These are phyloP conservation scores for Ganoderma resinaceum DNA, from an alignment of 1,284 basidiomycete genomes.

Conservation along the genomic window DNA sequence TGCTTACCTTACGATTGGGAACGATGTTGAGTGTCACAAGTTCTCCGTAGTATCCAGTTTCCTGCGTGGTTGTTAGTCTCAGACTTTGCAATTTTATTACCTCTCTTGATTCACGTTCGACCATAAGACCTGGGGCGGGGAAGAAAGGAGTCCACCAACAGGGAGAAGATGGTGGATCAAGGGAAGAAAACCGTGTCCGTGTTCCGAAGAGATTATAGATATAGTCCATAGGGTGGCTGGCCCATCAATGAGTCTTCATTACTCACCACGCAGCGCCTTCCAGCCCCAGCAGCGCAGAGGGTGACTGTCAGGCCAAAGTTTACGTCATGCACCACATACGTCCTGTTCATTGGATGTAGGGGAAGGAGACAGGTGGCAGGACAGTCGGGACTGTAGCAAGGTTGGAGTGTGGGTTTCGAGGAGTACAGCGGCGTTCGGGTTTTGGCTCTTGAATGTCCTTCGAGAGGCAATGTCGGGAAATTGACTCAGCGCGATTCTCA, in stretches of 20 bases:
- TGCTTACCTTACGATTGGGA: constrained; percentile 29
- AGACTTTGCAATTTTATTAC: constrained; percentile 8
- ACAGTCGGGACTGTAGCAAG: not conserved
- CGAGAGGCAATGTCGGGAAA: not conserved
- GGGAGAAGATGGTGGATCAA: not conserved
- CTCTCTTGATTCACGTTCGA: not conserved
- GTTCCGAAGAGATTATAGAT: too few relatives aligned
- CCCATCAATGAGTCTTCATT: not conserved
- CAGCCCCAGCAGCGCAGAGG: not conserved
- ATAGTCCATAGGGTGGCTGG: not conserved
- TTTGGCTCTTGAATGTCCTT: not conserved
- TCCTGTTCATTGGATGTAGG: not conserved
- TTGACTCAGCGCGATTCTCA: not conserved
- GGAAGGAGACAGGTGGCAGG: not conserved
- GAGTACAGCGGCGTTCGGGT: too few relatives aligned
- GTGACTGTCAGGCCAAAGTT: too few relatives aligned
- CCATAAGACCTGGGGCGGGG: too few relatives aligned
- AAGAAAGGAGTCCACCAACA: too few relatives aligned
- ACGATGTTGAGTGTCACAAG: constrained; percentile 29
- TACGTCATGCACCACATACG: not conserved
- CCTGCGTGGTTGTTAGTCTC: constrained; percentile 6
- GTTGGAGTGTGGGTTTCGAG: too few relatives aligned
- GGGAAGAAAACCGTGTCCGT: not conserved
- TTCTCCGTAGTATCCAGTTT: constrained; percentile 20
- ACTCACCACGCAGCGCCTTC: constrained; percentile 3